A percentile compares a stretch with the other conserved stretches of the same genome.
These are phyloP conservation scores for Pyrus communis DNA, from an alignment of 306 rosid genomes.

Conservation along the genomic window DNA sequence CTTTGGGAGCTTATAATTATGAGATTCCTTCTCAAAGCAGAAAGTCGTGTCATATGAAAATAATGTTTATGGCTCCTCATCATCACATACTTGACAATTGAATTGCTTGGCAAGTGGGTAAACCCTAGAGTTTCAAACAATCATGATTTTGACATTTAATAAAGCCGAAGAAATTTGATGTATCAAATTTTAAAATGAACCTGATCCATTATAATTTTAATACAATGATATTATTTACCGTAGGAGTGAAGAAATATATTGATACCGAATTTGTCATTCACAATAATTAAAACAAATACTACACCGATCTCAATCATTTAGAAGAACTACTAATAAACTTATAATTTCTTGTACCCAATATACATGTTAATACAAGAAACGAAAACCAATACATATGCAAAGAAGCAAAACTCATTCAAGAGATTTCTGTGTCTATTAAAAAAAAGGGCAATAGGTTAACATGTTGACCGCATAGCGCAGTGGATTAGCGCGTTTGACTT, in stretches of 20 bases:
- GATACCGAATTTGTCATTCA: neutral
- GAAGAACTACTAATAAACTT: neutral
- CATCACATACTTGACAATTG: neutral
- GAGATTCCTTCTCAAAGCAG: neutral
- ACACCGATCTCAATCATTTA: neutral
- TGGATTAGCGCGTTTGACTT: slow-evolving; percentile 67
- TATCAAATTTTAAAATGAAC: neutral
- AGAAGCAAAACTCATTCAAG: neutral
- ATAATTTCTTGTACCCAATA: neutral
- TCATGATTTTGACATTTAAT: neutral
- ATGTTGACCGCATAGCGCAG: slow-evolving; percentile 42
- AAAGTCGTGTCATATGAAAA: neutral
- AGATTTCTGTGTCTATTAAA: accelerated
- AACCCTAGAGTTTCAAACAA: neutral
- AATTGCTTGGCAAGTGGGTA: neutral
- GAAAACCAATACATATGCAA: too few species aligned
- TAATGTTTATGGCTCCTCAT: neutral
- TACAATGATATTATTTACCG: too few species aligned
- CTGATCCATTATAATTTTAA: too few species aligned
- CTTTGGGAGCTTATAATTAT: neutral
- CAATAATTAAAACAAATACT: neutral
- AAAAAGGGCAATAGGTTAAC: accelerated
- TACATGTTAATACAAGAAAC: too few species aligned
- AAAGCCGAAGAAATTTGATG: neutral
- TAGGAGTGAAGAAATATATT: too few species aligned